Conservation (phyloP, 2,329 filamentous ascomycete species). For the Orbilia quercus region DNA sequence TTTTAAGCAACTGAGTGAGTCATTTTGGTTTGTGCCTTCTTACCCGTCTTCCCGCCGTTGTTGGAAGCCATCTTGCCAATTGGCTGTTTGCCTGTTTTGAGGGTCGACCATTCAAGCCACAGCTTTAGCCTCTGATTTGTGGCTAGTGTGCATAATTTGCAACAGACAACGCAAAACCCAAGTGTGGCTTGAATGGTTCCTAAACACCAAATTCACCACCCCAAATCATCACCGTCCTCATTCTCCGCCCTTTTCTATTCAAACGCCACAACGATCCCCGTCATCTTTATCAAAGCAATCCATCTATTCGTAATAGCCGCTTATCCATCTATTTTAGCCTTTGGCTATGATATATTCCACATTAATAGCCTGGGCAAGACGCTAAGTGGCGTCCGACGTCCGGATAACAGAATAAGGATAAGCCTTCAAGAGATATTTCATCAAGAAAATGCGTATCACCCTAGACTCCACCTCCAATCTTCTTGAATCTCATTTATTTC, state of each 20-base stretch:
- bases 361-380: background rate
- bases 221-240: slow-evolving; percentile 7
- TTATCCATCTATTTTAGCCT: background rate
- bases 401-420: background rate
- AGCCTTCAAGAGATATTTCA: background rate
- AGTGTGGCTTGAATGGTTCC: slow-evolving; percentile 47
- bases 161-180: slow-evolving; percentile 25
- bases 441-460: background rate
- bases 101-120: slow-evolving; percentile 36
- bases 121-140: no score
- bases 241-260: slow-evolving; percentile 6
- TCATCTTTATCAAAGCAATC: no score
- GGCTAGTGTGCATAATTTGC: slow-evolving; percentile 9
- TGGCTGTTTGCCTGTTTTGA: background rate
- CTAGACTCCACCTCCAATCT: slow-evolving; percentile 22
- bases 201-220: slow-evolving; percentile 18
- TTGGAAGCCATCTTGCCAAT: no score
- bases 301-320: background rate
- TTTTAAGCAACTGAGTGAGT: no score
- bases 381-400: background rate
- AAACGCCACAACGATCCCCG: slow-evolving; percentile 5
- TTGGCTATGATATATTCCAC: no score
- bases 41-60: no score
- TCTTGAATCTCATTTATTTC: slow-evolving; percentile 33
- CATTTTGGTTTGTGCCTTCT: no score